Base-by-base conservation (phyloP, 2,329 filamentous ascomycete species). In the Fusarium sp. region DNA sequence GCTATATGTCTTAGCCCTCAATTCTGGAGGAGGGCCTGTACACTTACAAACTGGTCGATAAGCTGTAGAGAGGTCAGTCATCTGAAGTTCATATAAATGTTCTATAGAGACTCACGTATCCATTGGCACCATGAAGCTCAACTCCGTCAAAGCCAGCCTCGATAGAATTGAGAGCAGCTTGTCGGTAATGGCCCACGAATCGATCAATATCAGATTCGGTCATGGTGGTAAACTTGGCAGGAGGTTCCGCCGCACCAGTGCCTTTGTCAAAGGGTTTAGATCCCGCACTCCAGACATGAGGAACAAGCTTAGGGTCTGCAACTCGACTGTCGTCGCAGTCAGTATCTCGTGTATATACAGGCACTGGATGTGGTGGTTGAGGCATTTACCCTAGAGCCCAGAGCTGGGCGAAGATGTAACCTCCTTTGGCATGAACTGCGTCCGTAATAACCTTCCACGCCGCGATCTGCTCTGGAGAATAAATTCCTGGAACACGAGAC, bases 91-190 rank as follows among this genome's bases (percentile, higher is more conserved):
- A 24, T 5, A 22, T 7, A 17, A 5, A 5, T 9, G 1, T 17
- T 9, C 9, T 28, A 14, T 17, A 5, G 6, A 8, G 2, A 70
- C 71, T 59, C 2, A 91, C 79, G 67, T 90, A 91, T 3, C 87
- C 87, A 70, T 89, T 88, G 3, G 85, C 86, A 11, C 77, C 83
- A 61, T 86, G 82, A 7, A 84, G 75, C 66, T 94, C 92, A 52
- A 94, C 87, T 6, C 87, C 89, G 72, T 95, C 92, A 33, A 90
- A 90, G 0, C 92, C 92, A 6, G 87, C 88, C 1, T 83, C 82
- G 1, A 92, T 76, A 0, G 90, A 85, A 24, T 87, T 82, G 67
- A 83, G 81, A 0, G 84, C 80, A 0, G 85, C 84, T 2, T 81
- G 83, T 3, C 82, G 84, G 78, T 85, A 93, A 1, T 86, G 86